phyloP scores from a whole-genome alignment of 2,329 filamentous ascomycete genomes.

The Penicillium sp. region DNA sequence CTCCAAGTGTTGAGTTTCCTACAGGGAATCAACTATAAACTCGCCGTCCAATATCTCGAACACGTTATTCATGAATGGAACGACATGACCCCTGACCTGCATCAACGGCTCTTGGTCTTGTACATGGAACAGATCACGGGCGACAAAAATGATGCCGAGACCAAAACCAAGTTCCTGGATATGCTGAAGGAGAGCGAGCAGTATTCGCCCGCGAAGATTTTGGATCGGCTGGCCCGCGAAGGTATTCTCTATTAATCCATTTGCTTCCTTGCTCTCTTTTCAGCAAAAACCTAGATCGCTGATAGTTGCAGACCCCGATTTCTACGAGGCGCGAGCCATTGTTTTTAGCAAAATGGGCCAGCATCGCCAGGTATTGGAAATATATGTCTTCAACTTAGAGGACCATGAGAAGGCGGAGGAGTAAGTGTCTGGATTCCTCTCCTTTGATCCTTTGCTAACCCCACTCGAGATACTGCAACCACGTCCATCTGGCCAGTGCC shows the following conservation, averaged over 20 bases:
- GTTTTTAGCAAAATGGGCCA: conserved; percentile 92
- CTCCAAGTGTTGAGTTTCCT: conserved; percentile 73
- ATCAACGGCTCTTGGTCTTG: conserved; percentile 76
- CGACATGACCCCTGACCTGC: conserved; percentile 79
- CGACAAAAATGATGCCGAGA: conserved; percentile 51
- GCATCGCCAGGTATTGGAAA: conserved; percentile 92
- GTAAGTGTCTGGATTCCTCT: conserved; percentile 50
- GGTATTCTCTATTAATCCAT: conserved; percentile 51
- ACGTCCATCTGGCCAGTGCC: conserved; percentile 60
- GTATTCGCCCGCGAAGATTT: conserved; percentile 76
- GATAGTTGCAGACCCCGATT: conserved; percentile 63
- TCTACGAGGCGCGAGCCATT: conserved; percentile 86
- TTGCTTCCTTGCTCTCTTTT: too few relatives aligned
- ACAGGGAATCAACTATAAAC: conserved; percentile 61
- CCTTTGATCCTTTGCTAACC: conserved; percentile 12
- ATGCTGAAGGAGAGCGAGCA: conserved; percentile 74
- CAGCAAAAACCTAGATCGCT: too few relatives aligned
- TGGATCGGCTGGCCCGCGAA: conserved; percentile 73
- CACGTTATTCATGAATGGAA: conserved; percentile 86
- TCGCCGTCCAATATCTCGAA: conserved; percentile 82
- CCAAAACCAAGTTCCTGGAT: conserved; percentile 65
- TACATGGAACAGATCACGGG: conserved; percentile 57
- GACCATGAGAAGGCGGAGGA: conserved; percentile 90
- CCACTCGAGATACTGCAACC: conserved; percentile 78
- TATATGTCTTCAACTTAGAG: conserved; percentile 92